Percentiles rank a stretch among this genome's conserved stretches.
Evolutionary conservation across 2,329 filamentous ascomycete species (phyloP).

Genomic region (Epicoccum sorghinum): DNA sequence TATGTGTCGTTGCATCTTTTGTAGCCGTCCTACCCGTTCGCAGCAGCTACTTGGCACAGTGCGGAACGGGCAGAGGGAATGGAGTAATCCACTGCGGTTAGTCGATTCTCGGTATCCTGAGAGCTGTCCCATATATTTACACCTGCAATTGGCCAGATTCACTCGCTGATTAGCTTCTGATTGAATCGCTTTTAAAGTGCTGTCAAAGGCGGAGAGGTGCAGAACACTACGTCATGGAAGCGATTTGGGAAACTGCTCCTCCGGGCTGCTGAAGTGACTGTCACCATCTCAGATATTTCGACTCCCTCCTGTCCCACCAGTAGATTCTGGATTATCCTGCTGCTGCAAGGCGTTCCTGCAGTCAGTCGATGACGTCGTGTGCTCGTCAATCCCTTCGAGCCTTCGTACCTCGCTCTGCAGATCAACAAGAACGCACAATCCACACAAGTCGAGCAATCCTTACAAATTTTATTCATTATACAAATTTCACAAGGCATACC

Average conservation of each 20-base stretch:
- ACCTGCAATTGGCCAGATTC: too few relatives aligned
- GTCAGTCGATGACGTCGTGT: conserved; percentile 34
- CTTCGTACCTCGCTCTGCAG: conserved; percentile 8
- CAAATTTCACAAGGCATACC: not conserved
- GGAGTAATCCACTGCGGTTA: too few relatives aligned
- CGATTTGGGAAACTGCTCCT: not conserved
- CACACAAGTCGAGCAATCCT: conserved; percentile 5
- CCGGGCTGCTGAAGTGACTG: not conserved
- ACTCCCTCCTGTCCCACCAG: not conserved
- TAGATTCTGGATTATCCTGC: not conserved
- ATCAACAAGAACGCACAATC: conserved; percentile 13
- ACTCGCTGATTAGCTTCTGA: too few relatives aligned
- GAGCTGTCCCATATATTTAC: too few relatives aligned
- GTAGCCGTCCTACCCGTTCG: too few relatives aligned
- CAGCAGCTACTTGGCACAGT: too few relatives aligned
- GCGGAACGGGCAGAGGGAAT: too few relatives aligned
- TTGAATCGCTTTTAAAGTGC: too few relatives aligned
- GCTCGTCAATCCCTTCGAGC: conserved; percentile 13
- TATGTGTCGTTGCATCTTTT: too few relatives aligned
- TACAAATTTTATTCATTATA: not conserved
- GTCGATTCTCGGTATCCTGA: too few relatives aligned
- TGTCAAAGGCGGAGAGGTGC: too few relatives aligned
- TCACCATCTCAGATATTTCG: not conserved
- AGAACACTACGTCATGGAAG: conserved; percentile 15
- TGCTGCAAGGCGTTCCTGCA: conserved; percentile 4